Conservation (phyloP, 495 filamentous ascomycete genomes). For the Aspergillus ellipticus region DNA sequence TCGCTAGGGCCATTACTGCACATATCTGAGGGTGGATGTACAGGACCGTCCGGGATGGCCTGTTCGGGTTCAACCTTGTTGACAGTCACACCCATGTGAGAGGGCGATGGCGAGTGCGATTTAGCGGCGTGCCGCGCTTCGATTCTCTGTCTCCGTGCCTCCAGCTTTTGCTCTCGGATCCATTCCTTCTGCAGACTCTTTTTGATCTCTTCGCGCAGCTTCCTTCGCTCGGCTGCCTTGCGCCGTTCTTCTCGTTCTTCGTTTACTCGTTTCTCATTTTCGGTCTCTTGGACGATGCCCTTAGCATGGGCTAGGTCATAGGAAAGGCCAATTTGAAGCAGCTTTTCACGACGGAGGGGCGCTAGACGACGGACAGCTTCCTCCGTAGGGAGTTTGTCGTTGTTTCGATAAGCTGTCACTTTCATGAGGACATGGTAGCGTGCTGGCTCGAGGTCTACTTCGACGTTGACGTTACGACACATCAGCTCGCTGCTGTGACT, state of each 20-base stretch:
- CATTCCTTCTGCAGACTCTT: slow-evolving; percentile 50
- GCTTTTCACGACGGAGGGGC: slow-evolving; percentile 66
- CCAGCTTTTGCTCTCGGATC: slow-evolving; percentile 47
- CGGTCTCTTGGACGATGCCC: slow-evolving; percentile 60
- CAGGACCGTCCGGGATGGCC: slow-evolving; percentile 23
- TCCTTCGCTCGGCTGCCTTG: slow-evolving; percentile 40
- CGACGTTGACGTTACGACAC: slow-evolving; percentile 74
- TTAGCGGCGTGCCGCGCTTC: slow-evolving; percentile 22
- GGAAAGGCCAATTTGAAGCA: slow-evolving; percentile 73
- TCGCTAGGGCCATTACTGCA: slow-evolving; percentile 20
- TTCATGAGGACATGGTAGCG: slow-evolving; percentile 78
- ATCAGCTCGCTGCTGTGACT: slow-evolving; percentile 67
- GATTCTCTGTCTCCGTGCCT: slow-evolving; percentile 37
- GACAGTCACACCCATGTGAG: background rate
- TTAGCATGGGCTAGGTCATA: slow-evolving; percentile 86
- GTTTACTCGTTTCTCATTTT: slow-evolving; percentile 54
- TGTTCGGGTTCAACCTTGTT: slow-evolving; percentile 7
- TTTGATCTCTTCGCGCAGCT: slow-evolving; percentile 39
- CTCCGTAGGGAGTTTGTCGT: slow-evolving; percentile 53
- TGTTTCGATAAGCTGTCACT: slow-evolving; percentile 62
- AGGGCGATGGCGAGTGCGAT: too few species aligned
- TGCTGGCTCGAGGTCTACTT: slow-evolving; percentile 77
- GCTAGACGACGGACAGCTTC: slow-evolving; percentile 64
- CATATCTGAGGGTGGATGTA: slow-evolving; percentile 27
- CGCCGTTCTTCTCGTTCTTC: slow-evolving; percentile 43